Evolutionary conservation across 2,329 filamentous ascomycete species (phyloP).

Genomic region (Mycocentrospora acerina): DNA sequence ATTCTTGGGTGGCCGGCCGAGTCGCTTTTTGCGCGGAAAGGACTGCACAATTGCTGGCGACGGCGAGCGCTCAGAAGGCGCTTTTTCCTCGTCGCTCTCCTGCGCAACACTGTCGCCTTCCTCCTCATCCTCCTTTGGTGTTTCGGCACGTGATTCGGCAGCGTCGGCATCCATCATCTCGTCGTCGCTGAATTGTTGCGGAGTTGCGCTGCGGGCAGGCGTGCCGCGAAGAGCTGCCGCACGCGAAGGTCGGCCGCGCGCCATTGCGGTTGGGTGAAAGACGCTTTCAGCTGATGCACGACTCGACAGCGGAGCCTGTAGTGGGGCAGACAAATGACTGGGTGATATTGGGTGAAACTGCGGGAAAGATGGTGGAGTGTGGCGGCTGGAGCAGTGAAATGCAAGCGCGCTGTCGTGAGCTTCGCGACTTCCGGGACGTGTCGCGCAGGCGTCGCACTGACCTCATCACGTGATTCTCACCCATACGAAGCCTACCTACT

Average conservation of each 20-base stretch:
- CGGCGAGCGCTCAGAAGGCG: constrained; percentile 48
- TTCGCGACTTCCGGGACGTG: constrained; percentile 18
- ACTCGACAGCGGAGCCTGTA: too few species aligned
- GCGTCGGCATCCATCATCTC: constrained; percentile 34
- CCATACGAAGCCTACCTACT: not conserved
- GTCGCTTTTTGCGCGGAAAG: constrained; percentile 68
- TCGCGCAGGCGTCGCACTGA: constrained; percentile 1
- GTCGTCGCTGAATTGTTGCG: constrained; percentile 37
- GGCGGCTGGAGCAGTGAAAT: not conserved
- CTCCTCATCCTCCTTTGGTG: constrained; percentile 52
- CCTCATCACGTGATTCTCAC: not conserved
- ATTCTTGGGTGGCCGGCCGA: constrained; percentile 87
- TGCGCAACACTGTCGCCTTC: constrained; percentile 53
- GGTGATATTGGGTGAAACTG: not conserved
- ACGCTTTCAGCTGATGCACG: not conserved
- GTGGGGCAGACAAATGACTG: too few species aligned
- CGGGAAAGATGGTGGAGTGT: not conserved
- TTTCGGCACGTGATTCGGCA: constrained; percentile 37
- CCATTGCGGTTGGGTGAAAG: constrained; percentile 24
- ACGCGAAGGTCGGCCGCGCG: constrained; percentile 40
- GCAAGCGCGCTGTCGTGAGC: not conserved
- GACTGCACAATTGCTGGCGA: constrained; percentile 55
- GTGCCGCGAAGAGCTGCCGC: constrained; percentile 44
- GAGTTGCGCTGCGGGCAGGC: constrained; percentile 38
- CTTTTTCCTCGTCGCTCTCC: constrained; percentile 43